Base-by-base conservation (phyloP, 192 early-diverging fungal species). In the Diversispora epigaea region DNA sequence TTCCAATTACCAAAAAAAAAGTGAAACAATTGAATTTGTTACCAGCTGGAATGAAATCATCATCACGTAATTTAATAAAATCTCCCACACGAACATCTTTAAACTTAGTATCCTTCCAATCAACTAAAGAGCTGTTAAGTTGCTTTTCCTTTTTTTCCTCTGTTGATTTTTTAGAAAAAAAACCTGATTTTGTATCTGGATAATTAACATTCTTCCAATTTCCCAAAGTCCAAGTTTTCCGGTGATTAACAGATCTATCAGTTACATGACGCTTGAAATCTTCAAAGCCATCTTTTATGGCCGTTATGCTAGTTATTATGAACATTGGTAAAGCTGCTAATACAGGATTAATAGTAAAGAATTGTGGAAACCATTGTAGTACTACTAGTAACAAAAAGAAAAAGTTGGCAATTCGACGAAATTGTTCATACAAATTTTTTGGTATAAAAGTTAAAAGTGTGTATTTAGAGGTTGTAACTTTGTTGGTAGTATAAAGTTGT, bases 361-460 rank as follows among this genome's bases (percentile, higher is more conserved):
- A 84, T 68, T 80, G 66, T 4, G 80, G 83, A 57, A 86, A 81
- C 44, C 89, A 86, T 87, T 96, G 95, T 46, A 97, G 84, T 19
- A 96, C 85, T 9, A 95, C 92, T 46, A 96, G 69, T 62, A 88
- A 86, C 45, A 95, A 79, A 80, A 98, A 98, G 77, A 94, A 98
- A 41, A 97, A 87, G 78, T 98, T 98, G 60, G 96, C 96, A 9
- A 96, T 85, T 32, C 89, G 84, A 0, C 93, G 89, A 80, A 98
- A 98, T 84, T 98, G 95, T 85, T 97, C 95, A 77, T 93, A 93
- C 57, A 98, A 78, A 66, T 96, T 96, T 77, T 94, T 95, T n/a
- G 96, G 96, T 4, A 98, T 79, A 82, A 97, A 98, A 0, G 90
- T 90, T 6, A 93, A 32, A 8, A 91, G 70, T 1, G 91, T 92